phyloP scores from a whole-genome alignment of 768 basidiomycete genomes.

The Albatrellus ellisii region DNA sequence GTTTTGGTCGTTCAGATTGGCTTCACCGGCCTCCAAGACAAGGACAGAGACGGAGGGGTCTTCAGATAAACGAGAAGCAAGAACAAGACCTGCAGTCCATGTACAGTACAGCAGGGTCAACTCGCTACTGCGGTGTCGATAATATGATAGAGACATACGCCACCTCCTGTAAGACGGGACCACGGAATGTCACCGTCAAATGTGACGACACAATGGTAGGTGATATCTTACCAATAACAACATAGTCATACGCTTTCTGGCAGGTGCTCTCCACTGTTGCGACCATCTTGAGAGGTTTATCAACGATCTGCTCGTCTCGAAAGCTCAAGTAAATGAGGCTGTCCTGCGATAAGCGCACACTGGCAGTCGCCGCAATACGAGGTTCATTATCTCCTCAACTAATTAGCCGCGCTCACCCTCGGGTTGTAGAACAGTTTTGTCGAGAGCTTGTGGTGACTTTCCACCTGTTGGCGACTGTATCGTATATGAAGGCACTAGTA shows the following conservation, averaged over 20 bases:
- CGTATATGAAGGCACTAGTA: too few relatives aligned
- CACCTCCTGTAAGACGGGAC: neutral
- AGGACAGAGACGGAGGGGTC: slow-evolving; percentile 10
- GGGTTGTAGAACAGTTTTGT: too few relatives aligned
- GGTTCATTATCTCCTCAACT: too few relatives aligned
- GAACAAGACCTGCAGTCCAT: slow-evolving; percentile 11
- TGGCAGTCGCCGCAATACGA: too few relatives aligned
- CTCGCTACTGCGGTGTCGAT: neutral
- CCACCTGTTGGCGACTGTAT: too few relatives aligned
- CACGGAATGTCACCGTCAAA: neutral
- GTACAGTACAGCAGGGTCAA: neutral
- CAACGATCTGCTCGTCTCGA: too few relatives aligned
- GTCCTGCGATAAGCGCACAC: too few relatives aligned
- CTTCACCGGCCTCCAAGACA: slow-evolving; percentile 9
- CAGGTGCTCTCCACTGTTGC: too few relatives aligned
- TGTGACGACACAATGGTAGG: neutral
- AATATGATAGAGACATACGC: neutral
- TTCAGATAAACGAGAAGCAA: slow-evolving; percentile 11
- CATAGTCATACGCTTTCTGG: neutral
- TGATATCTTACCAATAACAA: neutral
- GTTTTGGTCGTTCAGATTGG: slow-evolving; percentile 4
- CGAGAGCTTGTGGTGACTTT: too few relatives aligned
- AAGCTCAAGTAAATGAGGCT: too few relatives aligned
- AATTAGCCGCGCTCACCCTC: too few relatives aligned
- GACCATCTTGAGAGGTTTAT: too few relatives aligned